Base-by-base conservation (phyloP, 768 basidiomycete species). In the Piloderma croceum region DNA sequence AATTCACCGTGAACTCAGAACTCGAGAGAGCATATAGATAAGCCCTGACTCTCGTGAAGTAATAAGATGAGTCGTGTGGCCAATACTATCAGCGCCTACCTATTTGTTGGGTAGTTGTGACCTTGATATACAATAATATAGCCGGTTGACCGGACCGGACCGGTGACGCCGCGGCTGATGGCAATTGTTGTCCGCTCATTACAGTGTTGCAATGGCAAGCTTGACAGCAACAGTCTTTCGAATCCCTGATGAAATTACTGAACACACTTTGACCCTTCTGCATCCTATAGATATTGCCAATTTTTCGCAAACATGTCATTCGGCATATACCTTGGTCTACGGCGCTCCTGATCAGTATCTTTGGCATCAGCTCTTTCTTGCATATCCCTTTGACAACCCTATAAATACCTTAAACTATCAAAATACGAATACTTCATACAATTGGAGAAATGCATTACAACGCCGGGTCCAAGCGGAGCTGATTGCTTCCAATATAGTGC, bases 321-420 rank as follows among this genome's bases (percentile, higher is more conserved):
- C 60, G 6, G 71, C 77, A 12, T 63, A 62, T 48, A 50, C 53
- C 29, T 59, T 83, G 34, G 69, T 83, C 32, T 74, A 78, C 51
- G 54, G 62, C 17, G 44, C 65, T 22, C 44, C 62, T 21, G 78
- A 82, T 59, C 71, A 73, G 34, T 74, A 76, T 52, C 69, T 89
- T 29, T 89, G 83, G 83, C 76, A 78, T 39, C 64, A 73, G 38
- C 64, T 86, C 38, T 85, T 81, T 58, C 71, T 82, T 27, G 41
- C 44, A 6, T 58, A 60, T 34, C 69, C 73, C 6, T 86, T 84
- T 56, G 86, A 88, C 53, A 75, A 82, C 50, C 81, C 81, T n/a
- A 65, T 74, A 12, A 42, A 54, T 31, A 52, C 62, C n/a, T 24
- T 43, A 36, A 44, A 47, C 17, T 36, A 44, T 31, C 38, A 48